Conservation (phyloP, 176 grass and related monocot genomes). For the Lolium rigidum region DNA sequence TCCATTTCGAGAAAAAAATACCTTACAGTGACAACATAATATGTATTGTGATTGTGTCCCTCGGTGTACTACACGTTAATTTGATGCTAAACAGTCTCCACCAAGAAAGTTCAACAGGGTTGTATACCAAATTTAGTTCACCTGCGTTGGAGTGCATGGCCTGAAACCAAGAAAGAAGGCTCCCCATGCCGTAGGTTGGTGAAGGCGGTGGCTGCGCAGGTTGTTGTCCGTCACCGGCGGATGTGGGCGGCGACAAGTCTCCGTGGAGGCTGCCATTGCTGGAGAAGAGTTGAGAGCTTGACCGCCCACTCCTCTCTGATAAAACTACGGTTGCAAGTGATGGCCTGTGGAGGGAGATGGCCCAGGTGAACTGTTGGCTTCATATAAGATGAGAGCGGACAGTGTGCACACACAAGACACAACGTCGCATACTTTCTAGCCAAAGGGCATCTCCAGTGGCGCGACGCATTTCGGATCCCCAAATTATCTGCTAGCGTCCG, state of each 20-base stretch:
- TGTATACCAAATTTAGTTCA: neutral
- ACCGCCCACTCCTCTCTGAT: neutral
- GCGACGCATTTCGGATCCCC: no score
- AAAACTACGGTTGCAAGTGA: neutral
- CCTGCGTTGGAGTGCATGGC: neutral
- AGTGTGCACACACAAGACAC: neutral
- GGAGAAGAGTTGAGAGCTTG: neutral
- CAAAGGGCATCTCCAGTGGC: no score
- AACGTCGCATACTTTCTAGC: neutral
- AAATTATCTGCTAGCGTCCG: no score
- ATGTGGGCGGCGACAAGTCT: neutral
- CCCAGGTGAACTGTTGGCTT: neutral
- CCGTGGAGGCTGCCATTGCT: neutral
- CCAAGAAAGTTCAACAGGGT: neutral
- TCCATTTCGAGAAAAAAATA: no score
- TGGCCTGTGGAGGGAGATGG: neutral
- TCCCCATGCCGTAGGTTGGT: constrained; percentile 1
- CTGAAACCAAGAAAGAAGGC: constrained; percentile 24
- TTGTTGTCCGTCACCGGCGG: neutral
- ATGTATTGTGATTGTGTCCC: neutral
- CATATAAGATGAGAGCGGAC: neutral
- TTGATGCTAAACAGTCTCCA: neutral
- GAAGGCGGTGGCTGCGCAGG: neutral
- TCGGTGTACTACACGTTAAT: neutral
- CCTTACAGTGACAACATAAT: no score